phyloP scores from a whole-genome alignment of 129 eudicot species.

The Pulicaria dysenterica region DNA sequence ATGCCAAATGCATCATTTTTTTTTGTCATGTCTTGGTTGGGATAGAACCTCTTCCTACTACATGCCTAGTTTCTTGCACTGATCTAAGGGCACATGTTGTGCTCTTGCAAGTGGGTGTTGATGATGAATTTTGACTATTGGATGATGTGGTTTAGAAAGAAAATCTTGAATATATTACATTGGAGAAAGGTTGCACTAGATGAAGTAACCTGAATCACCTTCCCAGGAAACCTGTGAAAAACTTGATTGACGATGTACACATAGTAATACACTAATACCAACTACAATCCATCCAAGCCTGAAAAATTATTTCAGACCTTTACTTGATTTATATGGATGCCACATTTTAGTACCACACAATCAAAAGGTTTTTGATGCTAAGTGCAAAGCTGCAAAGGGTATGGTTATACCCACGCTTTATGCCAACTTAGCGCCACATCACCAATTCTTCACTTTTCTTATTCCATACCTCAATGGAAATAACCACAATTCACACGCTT shows the following conservation, averaged over 20 bases:
- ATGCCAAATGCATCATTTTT: not conserved
- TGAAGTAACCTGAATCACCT: conserved; percentile 10
- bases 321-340: not conserved
- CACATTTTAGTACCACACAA: not conserved
- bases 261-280: not conserved
- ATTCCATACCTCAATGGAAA: too few relatives aligned
- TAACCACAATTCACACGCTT: too few relatives aligned
- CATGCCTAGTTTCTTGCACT: conserved; percentile 3
- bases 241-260: conserved; percentile 3
- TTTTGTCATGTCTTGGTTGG: conserved; percentile 7
- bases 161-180: not conserved
- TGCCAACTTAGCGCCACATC: too few relatives aligned
- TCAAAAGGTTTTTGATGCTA: conserved; percentile 9
- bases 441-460: too few relatives aligned
- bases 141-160: conserved; percentile 5
- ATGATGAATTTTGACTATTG: conserved; percentile 19
- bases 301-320: not conserved
- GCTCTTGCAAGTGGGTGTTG: not conserved
- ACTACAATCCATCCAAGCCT: not conserved
- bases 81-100: conserved; percentile 10
- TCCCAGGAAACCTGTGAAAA: not conserved
- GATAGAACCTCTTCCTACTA: not conserved
- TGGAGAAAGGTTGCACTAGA: conserved; percentile 14
- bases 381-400: too few relatives aligned
- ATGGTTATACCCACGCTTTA: too few relatives aligned